Percentiles rank a stretch among this genome's conserved stretches.
Evolutionary conservation across 345 rosid species (phyloP).

Genomic region (Linum usitatissimum): DNA sequence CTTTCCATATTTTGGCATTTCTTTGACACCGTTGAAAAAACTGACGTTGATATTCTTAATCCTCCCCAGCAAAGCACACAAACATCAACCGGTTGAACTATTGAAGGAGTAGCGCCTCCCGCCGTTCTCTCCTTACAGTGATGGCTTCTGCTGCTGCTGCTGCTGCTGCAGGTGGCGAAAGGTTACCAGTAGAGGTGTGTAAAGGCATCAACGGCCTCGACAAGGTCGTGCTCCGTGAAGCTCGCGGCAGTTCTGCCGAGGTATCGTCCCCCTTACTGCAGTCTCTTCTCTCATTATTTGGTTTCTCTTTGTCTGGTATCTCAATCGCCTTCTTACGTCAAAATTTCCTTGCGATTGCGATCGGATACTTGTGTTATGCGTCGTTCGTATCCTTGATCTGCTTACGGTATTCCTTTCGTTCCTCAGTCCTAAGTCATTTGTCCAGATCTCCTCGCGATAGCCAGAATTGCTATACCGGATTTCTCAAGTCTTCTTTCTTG

Average conservation of each 20-base stretch:
- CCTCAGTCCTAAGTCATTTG: background rate
- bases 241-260: constrained; percentile 68
- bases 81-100: no score
- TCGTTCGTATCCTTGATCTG: background rate
- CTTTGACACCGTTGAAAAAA: no score
- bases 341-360: background rate
- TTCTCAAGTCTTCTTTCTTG: background rate
- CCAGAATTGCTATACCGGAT: background rate
- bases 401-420: background rate
- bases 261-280: constrained; percentile 21
- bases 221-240: constrained; percentile 60
- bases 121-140: background rate
- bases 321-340: background rate
- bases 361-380: background rate
- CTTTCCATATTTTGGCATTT: no score
- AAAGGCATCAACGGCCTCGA: constrained; percentile 72
- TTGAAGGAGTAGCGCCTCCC: no score
- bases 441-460: background rate
- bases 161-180: background rate
- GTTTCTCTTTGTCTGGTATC: background rate
- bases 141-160: background rate
- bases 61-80: no score
- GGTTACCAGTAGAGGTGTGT: constrained; percentile 28
- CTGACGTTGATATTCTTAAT: no score
- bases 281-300: background rate